Percentiles rank a stretch among this genome's conserved stretches.
Evolutionary conservation across 2,329 filamentous ascomycete genomes (phyloP).

Genomic region (Phyllosticta paracitricarpa): DNA sequence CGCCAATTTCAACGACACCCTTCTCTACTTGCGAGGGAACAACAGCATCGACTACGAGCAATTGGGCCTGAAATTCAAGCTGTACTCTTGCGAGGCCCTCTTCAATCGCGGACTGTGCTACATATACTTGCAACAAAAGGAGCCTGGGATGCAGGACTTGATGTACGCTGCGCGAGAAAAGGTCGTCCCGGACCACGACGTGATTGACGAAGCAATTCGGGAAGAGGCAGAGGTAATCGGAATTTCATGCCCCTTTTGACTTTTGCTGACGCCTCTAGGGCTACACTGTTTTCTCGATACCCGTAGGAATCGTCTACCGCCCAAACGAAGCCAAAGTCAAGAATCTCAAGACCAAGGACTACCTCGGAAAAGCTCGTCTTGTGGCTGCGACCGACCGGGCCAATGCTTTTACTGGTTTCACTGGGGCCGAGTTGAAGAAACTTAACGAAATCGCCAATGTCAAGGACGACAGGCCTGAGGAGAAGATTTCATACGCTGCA

Average conservation of each 20-base stretch:
- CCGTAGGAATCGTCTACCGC: constrained; percentile 87
- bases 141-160: constrained; percentile 83
- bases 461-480: constrained; percentile 70
- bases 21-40: constrained; percentile 89
- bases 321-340: constrained; percentile 97
- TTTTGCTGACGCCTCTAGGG: constrained; percentile 47
- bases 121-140: constrained; percentile 88
- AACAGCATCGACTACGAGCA: constrained; percentile 98
- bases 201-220: constrained; percentile 92
- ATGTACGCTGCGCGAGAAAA: constrained; percentile 90
- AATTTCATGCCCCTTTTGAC: background rate
- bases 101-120: constrained; percentile 97
- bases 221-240: constrained; percentile 77
- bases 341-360: constrained; percentile 95
- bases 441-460: constrained; percentile 40
- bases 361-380: constrained; percentile 88
- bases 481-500: constrained; percentile 83
- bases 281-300: constrained; percentile 97
- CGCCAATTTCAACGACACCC: constrained; percentile 96
- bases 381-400: constrained; percentile 76
- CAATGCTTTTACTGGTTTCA: constrained; percentile 75
- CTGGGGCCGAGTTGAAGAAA: constrained; percentile 69
- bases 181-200: constrained; percentile 89
- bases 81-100: constrained; percentile 94
- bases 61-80: constrained; percentile 85